phyloP scores from a whole-genome alignment of 1,139 yeast genomes.

The Blastobotrys aristatus region DNA sequence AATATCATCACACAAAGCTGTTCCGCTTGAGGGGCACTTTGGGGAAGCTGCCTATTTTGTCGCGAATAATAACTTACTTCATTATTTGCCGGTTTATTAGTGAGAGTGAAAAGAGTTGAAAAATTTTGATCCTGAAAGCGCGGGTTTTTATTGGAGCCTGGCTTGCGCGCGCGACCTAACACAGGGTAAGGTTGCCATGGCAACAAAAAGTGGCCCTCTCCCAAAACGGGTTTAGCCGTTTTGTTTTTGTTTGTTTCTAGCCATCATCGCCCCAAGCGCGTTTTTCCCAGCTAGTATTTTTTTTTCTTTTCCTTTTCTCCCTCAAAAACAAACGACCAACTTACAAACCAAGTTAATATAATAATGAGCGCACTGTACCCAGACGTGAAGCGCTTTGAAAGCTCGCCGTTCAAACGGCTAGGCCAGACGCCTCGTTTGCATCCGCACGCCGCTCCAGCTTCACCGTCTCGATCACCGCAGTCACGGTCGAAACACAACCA shows the following conservation, averaged over 20 bases:
- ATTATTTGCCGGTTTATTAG: not conserved
- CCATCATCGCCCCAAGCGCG: not conserved
- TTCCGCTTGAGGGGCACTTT: no score
- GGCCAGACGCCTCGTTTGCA: not conserved
- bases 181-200: no score
- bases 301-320: no score
- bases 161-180: not conserved
- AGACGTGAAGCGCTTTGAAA: slow-evolving; percentile 8
- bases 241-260: not conserved
- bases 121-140: not conserved
- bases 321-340: not conserved
- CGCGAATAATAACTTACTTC: slow-evolving; percentile 4
- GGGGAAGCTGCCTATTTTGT: not conserved
- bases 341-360: not conserved
- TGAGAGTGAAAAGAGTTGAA: slow-evolving; percentile 2
- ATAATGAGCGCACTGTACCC: slow-evolving; percentile 16
- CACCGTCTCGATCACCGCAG: not conserved
- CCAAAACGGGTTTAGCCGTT: not conserved
- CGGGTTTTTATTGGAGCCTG: not conserved
- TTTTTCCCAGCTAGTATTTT: not conserved
- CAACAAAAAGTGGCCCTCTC: not conserved
- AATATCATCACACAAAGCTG: slow-evolving; percentile 14
- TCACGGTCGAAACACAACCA: not conserved
- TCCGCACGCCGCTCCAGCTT: not conserved
- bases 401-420: not conserved